Percentiles rank a stretch among this genome's conserved stretches.
These are phyloP conservation scores for Tilletia horrida DNA, from an alignment of 1,284 basidiomycete species.

Conservation along the genomic window DNA sequence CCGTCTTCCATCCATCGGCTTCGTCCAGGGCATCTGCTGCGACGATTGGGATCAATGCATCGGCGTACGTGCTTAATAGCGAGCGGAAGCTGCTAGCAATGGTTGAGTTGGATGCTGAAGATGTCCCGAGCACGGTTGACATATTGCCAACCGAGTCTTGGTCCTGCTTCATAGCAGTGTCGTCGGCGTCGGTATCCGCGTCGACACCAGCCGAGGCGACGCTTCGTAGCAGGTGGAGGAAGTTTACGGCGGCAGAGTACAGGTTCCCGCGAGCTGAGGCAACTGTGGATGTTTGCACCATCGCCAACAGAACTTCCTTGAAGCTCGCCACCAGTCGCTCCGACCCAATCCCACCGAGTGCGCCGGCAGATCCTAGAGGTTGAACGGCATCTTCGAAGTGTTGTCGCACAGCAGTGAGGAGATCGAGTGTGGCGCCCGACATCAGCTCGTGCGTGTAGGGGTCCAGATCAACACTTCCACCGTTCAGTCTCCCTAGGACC, in stretches of 20 bases:
- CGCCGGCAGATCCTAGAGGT: conserved; percentile 54
- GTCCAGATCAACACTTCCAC: not conserved
- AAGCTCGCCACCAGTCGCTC: conserved; percentile 76
- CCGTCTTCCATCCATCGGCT: conserved; percentile 91
- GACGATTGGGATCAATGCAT: conserved; percentile 72
- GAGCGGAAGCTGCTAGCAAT: conserved; percentile 39
- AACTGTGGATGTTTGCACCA: conserved; percentile 73
- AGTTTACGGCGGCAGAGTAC: conserved; percentile 86
- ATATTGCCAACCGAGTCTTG: conserved; percentile 20
- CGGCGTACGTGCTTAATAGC: conserved; percentile 63
- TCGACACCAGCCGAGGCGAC: conserved; percentile 33
- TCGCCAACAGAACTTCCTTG: conserved; percentile 72
- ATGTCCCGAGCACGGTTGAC: conserved; percentile 24
- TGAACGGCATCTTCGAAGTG: conserved; percentile 7
- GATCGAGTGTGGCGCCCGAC: conserved; percentile 7
- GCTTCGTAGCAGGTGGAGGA: conserved; percentile 65
- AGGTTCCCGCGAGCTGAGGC: conserved; percentile 92
- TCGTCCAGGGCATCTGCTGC: conserved; percentile 89
- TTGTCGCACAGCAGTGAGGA: not conserved
- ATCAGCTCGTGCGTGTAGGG: not conserved
- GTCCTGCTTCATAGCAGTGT: conserved; percentile 33
- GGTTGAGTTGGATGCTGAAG: not conserved
- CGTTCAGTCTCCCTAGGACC: conserved; percentile 55
- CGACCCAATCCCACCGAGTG: conserved; percentile 67
- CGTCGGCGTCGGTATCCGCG: conserved; percentile 29